Evolutionary conservation across 768 basidiomycete species (phyloP), one percentile per base, ranked within the genome.

Genomic region (Lentinula detonsa): DNA sequence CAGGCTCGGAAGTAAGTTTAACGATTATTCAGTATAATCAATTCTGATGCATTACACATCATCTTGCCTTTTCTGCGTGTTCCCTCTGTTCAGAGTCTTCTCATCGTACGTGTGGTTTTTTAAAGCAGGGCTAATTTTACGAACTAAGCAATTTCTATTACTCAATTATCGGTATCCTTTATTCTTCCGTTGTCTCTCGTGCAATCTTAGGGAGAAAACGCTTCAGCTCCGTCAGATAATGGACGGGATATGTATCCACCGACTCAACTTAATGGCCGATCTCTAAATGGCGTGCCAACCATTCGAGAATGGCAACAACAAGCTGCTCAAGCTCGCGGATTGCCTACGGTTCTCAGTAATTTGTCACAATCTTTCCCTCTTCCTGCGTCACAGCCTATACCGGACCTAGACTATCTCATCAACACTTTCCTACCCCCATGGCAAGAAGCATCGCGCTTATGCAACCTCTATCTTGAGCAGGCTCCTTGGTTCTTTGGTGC

Each of bases 401-500:
- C 79, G 60, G 77, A 81, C 64, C 67, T 84, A 43, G 70, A 79
- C 60, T 73, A 76, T 60, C 73, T 87, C 64, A 66, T 84, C 18
- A 69, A 75, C 43, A 68, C 72, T 15, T 79, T 82, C 67, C 77
- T 90, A 1, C 90, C 90, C 90, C 70, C 81, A 0, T 86, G 83
- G 78, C 68, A 72, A 7, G 85, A 87, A 40, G 84, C 85, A 0
- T 74, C 71, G 49, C 78, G 82, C 35, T 77, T 91, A 37, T 81
- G 79, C 65, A 80, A 84, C n/a, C 76, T 88, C 11, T 91, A 91
- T 70, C 79, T 90, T 43, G 85, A 86, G n/a, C 85, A 88, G 66
- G 87, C 88, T 2, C 85, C 87, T 0, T 91, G 90, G 90, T 89
- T 90, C 68, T 90, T 88, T 61, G 85, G 88, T 21, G 85, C 88